A percentile compares a stretch with the other conserved stretches of the same genome.
phyloP scores from a whole-genome alignment of 2,329 filamentous ascomycete species.

The Claviceps digitariae region DNA sequence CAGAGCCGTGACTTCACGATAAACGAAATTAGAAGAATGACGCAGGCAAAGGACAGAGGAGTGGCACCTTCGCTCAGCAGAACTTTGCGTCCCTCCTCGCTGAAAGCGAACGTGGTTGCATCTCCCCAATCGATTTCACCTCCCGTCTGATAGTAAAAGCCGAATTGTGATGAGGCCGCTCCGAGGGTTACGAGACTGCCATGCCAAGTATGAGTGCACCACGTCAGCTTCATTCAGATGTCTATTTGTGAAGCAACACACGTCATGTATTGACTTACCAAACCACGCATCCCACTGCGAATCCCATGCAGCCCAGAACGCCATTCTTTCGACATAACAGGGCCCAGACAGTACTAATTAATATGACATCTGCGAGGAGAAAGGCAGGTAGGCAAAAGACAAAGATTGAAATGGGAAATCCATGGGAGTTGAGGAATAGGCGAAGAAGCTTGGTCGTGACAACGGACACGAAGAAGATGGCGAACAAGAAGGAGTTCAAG shows the following conservation, averaged over 20 bases:
- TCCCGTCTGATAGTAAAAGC: slow-evolving; percentile 18
- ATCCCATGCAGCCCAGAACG: slow-evolving; percentile 10
- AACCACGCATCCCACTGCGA: slow-evolving; percentile 11
- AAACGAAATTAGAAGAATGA: slow-evolving; percentile 13
- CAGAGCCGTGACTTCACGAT: slow-evolving; percentile 13
- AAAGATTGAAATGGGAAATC: slow-evolving; percentile 15
- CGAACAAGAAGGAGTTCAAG: slow-evolving; percentile 16
- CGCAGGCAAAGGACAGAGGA: slow-evolving; percentile 11
- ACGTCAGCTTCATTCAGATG: neutral
- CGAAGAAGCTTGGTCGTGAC: slow-evolving; percentile 16
- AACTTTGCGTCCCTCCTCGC: slow-evolving; percentile 18
- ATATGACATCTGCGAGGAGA: slow-evolving; percentile 15
- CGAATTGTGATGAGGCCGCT: slow-evolving; percentile 18
- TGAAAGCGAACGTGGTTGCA: slow-evolving; percentile 15
- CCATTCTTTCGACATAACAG: slow-evolving; percentile 14
- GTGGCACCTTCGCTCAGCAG: slow-evolving; percentile 17
- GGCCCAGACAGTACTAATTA: slow-evolving; percentile 13
- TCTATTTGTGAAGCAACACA: too few relatives aligned
- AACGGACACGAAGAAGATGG: slow-evolving; percentile 16
- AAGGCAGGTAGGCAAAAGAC: slow-evolving; percentile 20
- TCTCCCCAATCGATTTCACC: slow-evolving; percentile 21
- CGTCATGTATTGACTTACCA: slow-evolving; percentile 12
- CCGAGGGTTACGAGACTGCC: slow-evolving; percentile 14
- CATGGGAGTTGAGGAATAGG: slow-evolving; percentile 14
- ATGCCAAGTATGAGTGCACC: neutral